These are phyloP conservation scores for Haplosporangium sp. DNA, from an alignment of 371 early-diverging fungal genomes.

Conservation along the genomic window DNA sequence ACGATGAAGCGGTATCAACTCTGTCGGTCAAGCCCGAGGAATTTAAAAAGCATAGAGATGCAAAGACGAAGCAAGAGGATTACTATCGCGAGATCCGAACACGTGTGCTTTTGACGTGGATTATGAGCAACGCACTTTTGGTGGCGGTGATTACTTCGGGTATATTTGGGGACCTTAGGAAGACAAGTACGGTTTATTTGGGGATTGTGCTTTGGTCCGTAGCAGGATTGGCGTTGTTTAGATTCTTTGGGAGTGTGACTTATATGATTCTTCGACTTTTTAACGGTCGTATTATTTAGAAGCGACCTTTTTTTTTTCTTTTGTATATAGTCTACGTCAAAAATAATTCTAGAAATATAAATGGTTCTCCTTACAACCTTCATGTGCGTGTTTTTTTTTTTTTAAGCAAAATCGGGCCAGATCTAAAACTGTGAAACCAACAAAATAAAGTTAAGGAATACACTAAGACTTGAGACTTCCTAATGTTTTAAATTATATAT, in stretches of 20 bases:
- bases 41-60: slow-evolving; percentile 72
- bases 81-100: slow-evolving; percentile 90
- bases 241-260: slow-evolving; percentile 82
- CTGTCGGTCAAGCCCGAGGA: slow-evolving; percentile 58
- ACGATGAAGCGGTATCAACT: slow-evolving; percentile 64
- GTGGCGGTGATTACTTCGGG: slow-evolving; percentile 66
- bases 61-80: slow-evolving; percentile 86
- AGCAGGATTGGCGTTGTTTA: slow-evolving; percentile 80
- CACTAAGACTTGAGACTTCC: too few species aligned
- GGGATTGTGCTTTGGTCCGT: slow-evolving; percentile 93
- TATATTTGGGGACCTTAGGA: slow-evolving; percentile 21
- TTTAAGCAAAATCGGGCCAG: too few species aligned
- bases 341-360: too few species aligned
- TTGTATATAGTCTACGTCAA: too few species aligned
- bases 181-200: slow-evolving; percentile 64
- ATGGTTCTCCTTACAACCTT: too few species aligned
- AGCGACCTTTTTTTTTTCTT: background rate
- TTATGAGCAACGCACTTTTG: slow-evolving; percentile 75
- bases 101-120: slow-evolving; percentile 83
- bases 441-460: too few species aligned
- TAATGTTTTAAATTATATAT: too few species aligned
- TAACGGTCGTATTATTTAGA: slow-evolving; percentile 41
- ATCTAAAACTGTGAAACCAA: too few species aligned
- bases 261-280: slow-evolving; percentile 74
- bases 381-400: too few species aligned